Percentiles rank a stretch among this genome's conserved stretches.
Evolutionary conservation across 371 early-diverging fungal genomes (phyloP).

Genomic region (Mortierella sp.): DNA sequence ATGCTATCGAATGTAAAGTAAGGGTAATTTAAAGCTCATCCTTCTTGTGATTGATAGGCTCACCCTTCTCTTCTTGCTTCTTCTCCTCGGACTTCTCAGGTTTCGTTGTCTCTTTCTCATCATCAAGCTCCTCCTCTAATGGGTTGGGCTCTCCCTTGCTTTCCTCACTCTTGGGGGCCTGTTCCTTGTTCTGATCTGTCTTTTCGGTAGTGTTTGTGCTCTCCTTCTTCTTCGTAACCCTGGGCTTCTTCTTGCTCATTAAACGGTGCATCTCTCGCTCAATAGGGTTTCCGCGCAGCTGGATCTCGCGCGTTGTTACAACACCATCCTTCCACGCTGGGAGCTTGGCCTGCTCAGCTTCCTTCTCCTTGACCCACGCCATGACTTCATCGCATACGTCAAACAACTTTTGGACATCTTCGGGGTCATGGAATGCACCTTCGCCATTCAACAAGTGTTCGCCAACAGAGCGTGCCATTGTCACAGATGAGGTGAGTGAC

Average conservation of each 20-base stretch:
- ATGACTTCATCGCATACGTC: constrained; percentile 61
- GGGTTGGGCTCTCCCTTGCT: constrained; percentile 16
- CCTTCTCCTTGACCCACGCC: constrained; percentile 74
- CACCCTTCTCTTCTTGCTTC: constrained; percentile 7
- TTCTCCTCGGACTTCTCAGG: constrained; percentile 16
- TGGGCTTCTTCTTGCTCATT: constrained; percentile 73
- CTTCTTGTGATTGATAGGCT: constrained; percentile 39
- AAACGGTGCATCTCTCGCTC: constrained; percentile 66
- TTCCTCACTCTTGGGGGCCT: constrained; percentile 4
- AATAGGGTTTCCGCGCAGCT: constrained; percentile 51
- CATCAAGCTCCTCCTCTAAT: constrained; percentile 21
- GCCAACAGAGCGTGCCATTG: constrained; percentile 60
- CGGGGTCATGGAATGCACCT: constrained; percentile 69
- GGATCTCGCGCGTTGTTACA: constrained; percentile 68
- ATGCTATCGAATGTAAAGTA: background rate
- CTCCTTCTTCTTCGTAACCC: constrained; percentile 55
- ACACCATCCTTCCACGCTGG: constrained; percentile 73
- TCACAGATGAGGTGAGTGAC: constrained; percentile 59
- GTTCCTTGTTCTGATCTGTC: constrained; percentile 22
- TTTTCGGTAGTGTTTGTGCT: constrained; percentile 35
- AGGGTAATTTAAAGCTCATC: constrained; percentile 37
- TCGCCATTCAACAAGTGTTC: constrained; percentile 60
- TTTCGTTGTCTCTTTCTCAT: constrained; percentile 13
- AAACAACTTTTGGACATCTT: constrained; percentile 68
- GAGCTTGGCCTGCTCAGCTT: constrained; percentile 72